Conservation (phyloP, 441 rosid species). For the Erodium moschatum region DNA sequence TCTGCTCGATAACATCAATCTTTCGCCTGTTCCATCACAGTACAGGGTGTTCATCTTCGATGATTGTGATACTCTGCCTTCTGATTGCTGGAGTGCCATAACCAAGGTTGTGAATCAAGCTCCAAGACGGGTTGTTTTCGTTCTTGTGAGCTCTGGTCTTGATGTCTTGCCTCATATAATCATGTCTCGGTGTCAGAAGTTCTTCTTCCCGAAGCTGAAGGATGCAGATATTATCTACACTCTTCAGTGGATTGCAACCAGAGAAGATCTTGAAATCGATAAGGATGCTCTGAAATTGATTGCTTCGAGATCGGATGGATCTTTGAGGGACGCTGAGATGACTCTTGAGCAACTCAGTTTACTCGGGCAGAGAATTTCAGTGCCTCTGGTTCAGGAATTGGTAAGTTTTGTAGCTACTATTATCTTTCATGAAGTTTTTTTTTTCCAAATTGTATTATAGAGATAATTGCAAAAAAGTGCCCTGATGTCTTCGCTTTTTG, state of each 20-base stretch:
- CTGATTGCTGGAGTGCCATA: constrained; percentile 72
- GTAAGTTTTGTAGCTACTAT: constrained; percentile 27
- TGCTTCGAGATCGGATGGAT: constrained; percentile 93
- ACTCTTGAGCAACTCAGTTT: constrained; percentile 90
- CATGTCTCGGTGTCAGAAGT: constrained; percentile 89
- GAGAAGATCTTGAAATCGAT: constrained; percentile 70
- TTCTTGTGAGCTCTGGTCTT: constrained; percentile 82
- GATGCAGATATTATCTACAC: constrained; percentile 79
- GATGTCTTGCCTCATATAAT: constrained; percentile 91
- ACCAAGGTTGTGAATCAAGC: constrained; percentile 84
- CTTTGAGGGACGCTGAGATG: constrained; percentile 95
- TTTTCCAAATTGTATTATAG: not conserved
- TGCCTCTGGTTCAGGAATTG: constrained; percentile 87
- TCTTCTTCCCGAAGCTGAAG: constrained; percentile 91
- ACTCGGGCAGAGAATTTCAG: constrained; percentile 81
- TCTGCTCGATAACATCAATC: constrained; percentile 52
- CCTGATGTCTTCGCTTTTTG: too few relatives aligned
- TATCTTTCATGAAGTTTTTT: not conserved
- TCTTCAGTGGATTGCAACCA: constrained; percentile 74
- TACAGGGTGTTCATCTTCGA: constrained; percentile 78
- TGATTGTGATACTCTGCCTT: constrained; percentile 71
- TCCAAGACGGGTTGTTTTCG: constrained; percentile 70
- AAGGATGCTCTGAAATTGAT: constrained; percentile 86
- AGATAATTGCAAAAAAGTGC: too few relatives aligned
- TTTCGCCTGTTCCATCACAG: constrained; percentile 49